Percentiles rank a stretch among this genome's conserved stretches.
These are phyloP conservation scores for Homolaphlyctis polyrhiza DNA, from an alignment of 371 early-diverging fungal genomes.

Conservation along the genomic window DNA sequence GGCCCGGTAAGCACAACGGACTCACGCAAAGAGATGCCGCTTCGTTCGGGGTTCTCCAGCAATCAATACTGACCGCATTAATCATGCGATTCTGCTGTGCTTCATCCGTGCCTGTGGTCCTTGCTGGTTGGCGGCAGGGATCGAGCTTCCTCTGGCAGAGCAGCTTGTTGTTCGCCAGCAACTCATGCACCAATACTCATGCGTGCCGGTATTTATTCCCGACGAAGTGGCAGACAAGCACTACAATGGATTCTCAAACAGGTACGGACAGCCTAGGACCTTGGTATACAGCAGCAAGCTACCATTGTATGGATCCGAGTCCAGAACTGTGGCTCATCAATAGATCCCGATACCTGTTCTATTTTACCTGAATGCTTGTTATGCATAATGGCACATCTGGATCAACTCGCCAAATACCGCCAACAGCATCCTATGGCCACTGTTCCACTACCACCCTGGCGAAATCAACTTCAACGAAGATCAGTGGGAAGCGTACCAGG, in stretches of 20 bases:
- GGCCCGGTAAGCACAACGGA: conserved; percentile 95
- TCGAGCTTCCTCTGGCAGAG: conserved; percentile 82
- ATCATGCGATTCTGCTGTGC: background rate
- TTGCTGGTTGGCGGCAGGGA: conserved; percentile 35
- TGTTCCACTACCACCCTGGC: conserved; percentile 98
- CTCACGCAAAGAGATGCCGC: background rate
- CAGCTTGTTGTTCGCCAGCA: conserved; percentile 65
- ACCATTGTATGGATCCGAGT: no score
- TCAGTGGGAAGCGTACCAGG: conserved; percentile 94
- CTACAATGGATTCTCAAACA: conserved; percentile 99
- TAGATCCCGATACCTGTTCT: no score
- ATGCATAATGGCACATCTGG: background rate
- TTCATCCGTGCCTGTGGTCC: background rate
- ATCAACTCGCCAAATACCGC: background rate
- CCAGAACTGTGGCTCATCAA: no score
- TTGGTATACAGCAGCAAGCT: no score
- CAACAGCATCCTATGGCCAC: conserved; percentile 91
- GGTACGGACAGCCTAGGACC: conserved; percentile 12
- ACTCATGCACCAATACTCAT: conserved; percentile 76
- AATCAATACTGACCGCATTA: no score
- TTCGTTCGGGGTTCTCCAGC: no score
- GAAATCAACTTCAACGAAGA: conserved; percentile 90
- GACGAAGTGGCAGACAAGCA: conserved; percentile 94
- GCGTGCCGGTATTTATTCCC: conserved; percentile 94
- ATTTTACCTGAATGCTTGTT: no score